phyloP scores from a whole-genome alignment of 1,284 basidiomycete species.

The Ceratobasidium sp. region DNA sequence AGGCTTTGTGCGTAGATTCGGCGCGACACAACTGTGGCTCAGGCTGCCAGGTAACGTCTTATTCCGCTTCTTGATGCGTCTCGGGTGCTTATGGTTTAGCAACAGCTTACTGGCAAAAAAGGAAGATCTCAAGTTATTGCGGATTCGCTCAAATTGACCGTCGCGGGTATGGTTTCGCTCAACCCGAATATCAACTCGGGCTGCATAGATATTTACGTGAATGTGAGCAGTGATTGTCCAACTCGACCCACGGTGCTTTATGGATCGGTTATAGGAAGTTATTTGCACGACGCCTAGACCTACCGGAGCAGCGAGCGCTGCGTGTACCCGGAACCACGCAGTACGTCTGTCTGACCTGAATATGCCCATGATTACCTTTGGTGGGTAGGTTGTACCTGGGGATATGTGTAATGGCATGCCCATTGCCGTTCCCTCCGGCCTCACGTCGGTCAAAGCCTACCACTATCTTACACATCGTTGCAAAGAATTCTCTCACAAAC shows the following conservation, averaged over 20 bases:
- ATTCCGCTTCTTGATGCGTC: neutral
- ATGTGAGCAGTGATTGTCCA: neutral
- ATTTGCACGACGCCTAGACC: constrained; percentile 2
- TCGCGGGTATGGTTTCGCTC: neutral
- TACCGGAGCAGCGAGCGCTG: neutral
- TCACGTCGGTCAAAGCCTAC: neutral
- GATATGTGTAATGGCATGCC: neutral
- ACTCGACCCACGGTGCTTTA: no score
- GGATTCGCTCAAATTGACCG: neutral
- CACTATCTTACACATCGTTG: neutral
- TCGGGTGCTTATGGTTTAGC: neutral
- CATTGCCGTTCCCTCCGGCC: neutral
- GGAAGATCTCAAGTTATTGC: constrained; percentile 2
- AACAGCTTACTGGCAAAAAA: neutral
- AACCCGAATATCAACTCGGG: constrained; percentile 17
- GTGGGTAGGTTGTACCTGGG: neutral
- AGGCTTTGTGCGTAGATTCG: constrained; percentile 14
- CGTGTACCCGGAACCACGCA: neutral
- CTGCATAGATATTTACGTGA: neutral
- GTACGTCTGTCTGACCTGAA: neutral
- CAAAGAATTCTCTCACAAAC: constrained; percentile 11
- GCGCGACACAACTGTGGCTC: constrained; percentile 1
- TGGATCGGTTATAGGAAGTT: neutral
- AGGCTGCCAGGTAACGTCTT: neutral
- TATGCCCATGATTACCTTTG: no score